These are phyloP conservation scores for Epichloe baconii DNA, from an alignment of 2,329 filamentous ascomycete genomes.

Conservation along the genomic window DNA sequence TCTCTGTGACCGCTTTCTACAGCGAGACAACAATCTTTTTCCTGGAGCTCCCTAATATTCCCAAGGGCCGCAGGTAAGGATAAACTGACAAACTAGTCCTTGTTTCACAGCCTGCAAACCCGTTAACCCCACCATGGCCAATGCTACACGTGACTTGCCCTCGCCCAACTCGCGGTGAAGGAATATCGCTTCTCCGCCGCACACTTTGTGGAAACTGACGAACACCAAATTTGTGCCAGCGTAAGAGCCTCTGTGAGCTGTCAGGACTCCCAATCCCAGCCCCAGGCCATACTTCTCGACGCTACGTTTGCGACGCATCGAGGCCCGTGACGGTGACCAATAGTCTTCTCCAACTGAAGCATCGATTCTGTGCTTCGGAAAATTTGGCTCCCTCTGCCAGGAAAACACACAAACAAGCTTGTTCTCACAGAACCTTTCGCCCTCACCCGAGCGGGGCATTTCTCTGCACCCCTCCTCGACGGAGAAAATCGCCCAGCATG, in stretches of 20 bases:
- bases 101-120: neutral
- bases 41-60: constrained; percentile 10
- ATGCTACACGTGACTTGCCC: constrained; percentile 28
- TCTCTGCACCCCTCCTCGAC: constrained; percentile 20
- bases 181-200: constrained; percentile 28
- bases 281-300: neutral
- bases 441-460: constrained; percentile 22
- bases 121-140: constrained; percentile 5
- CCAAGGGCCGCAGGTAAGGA: neutral
- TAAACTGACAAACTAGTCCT: constrained; percentile 1
- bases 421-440: constrained; percentile 5
- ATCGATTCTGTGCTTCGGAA: neutral
- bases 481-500: constrained; percentile 50
- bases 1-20: constrained; percentile 8
- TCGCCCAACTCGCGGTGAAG: constrained; percentile 17
- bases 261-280: neutral
- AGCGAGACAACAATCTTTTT: constrained; percentile 12
- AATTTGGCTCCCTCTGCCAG: neutral
- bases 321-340: neutral
- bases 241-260: neutral
- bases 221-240: constrained; percentile 27
- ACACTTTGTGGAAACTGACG: constrained; percentile 25
- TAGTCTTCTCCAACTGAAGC: neutral
- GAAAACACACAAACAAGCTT: neutral
- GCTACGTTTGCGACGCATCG: constrained; percentile 1